phyloP scores from a whole-genome alignment of 2,329 filamentous ascomycete species.

The Colletotrichum horii region DNA sequence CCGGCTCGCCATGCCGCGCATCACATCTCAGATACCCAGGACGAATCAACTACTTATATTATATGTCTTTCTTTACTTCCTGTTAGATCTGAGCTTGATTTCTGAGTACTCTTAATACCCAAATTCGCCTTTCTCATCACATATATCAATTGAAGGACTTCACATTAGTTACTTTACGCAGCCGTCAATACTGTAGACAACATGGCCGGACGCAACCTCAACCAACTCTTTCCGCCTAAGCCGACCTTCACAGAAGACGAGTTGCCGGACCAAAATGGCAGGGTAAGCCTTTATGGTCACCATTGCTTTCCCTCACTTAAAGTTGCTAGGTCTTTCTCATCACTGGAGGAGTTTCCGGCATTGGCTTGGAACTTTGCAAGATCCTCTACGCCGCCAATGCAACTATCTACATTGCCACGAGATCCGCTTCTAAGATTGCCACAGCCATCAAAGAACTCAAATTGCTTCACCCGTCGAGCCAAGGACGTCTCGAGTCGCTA shows the following conservation, averaged over 20 bases:
- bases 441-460: slow-evolving; percentile 40
- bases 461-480: slow-evolving; percentile 35
- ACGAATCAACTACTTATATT: neutral
- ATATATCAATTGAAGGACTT: neutral
- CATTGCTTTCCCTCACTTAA: neutral
- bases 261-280: slow-evolving; percentile 43
- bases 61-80: neutral
- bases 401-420: slow-evolving; percentile 59
- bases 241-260: slow-evolving; percentile 47
- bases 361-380: slow-evolving; percentile 56
- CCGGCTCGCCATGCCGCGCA: neutral
- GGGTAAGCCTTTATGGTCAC: slow-evolving; percentile 24
- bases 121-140: too few species aligned
- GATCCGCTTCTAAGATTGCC: slow-evolving; percentile 47
- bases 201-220: neutral
- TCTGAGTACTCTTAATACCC: too few species aligned
- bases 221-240: slow-evolving; percentile 32
- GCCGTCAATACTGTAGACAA: neutral
- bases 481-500: slow-evolving; percentile 44
- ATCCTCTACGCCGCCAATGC: slow-evolving; percentile 60
- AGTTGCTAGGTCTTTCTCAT: slow-evolving; percentile 51
- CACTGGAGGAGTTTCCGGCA: slow-evolving; percentile 45
- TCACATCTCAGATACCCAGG: neutral
- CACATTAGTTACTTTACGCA: neutral
- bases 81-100: neutral